phyloP scores from a whole-genome alignment of 1,284 basidiomycete genomes.

The Ustilago tritici region DNA sequence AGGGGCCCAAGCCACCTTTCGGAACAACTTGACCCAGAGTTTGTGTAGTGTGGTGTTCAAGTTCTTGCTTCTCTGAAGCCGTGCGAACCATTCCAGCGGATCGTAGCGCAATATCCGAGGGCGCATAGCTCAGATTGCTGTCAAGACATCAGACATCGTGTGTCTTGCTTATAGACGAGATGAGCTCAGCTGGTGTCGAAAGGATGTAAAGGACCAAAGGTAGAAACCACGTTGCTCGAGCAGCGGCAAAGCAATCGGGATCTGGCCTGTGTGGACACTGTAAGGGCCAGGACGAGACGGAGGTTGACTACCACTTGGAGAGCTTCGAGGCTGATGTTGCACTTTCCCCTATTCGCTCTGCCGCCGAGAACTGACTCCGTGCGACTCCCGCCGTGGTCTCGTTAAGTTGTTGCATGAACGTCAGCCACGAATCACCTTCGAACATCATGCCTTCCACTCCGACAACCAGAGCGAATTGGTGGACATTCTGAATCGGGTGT shows the following conservation, averaged over 20 bases:
- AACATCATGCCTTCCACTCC: not conserved
- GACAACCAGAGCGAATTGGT: not conserved
- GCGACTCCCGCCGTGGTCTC: not conserved
- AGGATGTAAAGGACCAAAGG: not conserved
- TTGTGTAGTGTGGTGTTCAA: not conserved
- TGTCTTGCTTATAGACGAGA: not conserved
- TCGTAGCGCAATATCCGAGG: too few relatives aligned
- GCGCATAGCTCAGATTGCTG: too few relatives aligned
- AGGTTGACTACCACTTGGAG: not conserved
- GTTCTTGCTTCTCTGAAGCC: not conserved
- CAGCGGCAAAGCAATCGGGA: not conserved
- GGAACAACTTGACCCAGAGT: not conserved
- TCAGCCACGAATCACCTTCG: slow-evolving; percentile 2
- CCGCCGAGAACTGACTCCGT: not conserved
- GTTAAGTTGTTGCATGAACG: not conserved
- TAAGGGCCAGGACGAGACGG: not conserved
- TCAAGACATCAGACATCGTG: too few relatives aligned
- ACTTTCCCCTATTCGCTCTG: not conserved
- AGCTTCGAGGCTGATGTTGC: not conserved
- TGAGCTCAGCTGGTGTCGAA: not conserved
- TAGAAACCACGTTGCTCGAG: slow-evolving; percentile 2
- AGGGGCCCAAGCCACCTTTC: not conserved
- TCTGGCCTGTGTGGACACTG: not conserved
- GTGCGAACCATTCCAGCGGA: not conserved
- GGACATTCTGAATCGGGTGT: too few relatives aligned